phyloP scores from a whole-genome alignment of 495 filamentous ascomycete species.

The Annulohypoxylon bovei region DNA sequence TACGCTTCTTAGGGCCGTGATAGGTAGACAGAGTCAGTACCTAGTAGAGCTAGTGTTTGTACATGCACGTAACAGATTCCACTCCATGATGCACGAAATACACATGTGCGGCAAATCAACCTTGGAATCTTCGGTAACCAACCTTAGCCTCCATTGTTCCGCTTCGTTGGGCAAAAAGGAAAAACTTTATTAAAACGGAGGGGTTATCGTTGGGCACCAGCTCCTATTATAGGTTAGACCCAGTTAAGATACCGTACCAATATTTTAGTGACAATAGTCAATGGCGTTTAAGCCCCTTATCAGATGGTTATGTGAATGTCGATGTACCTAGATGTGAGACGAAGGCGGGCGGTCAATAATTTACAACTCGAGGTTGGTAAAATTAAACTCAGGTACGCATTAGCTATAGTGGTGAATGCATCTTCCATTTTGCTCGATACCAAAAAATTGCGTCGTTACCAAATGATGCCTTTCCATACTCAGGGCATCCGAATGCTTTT shows the following conservation, averaged over 20 bases:
- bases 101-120: conserved; percentile 27
- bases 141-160: conserved; percentile 11
- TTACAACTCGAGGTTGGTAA: not conserved
- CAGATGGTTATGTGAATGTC: too few species aligned
- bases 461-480: conserved; percentile 15
- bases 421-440: conserved; percentile 5
- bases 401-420: conserved; percentile 3
- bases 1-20: not conserved
- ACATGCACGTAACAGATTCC: conserved; percentile 33
- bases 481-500: conserved; percentile 18
- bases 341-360: not conserved
- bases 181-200: conserved; percentile 17
- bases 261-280: too few species aligned
- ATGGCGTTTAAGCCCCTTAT: not conserved
- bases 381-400: not conserved
- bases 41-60: conserved; percentile 6
- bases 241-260: not conserved
- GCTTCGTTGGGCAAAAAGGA: conserved; percentile 29
- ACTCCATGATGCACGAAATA: conserved; percentile 24
- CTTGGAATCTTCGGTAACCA: conserved; percentile 25
- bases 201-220: conserved; percentile 21
- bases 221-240: conserved; percentile 9
- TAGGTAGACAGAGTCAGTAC: not conserved
- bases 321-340: not conserved
- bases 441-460: not conserved